Base-by-base conservation (phyloP, 1,139 yeast genomes). In the Blastobotrys proliferans region DNA sequence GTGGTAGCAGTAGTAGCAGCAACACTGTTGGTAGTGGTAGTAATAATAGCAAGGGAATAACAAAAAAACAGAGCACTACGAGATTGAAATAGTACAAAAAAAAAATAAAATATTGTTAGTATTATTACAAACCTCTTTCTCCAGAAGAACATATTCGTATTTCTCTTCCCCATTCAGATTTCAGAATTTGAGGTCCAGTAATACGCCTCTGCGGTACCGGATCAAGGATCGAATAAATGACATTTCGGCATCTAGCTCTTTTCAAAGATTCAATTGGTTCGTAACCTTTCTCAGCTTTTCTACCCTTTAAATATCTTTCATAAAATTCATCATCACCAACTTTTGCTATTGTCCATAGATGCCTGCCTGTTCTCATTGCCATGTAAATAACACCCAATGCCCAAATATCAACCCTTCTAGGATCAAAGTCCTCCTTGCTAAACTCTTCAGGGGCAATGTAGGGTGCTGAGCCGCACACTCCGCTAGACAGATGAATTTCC, bases 331-430 rank as follows among this genome's bases (percentile, higher is more conserved):
- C 97, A 41, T 77, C 82, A 38, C 68, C 70, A 9, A 58, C 48
- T 52, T 78, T 78, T 3, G 97, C 97, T 49, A 81, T 68, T 53
- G 81, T 79, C 97, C 97, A 90, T 46, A 90, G 66, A 58, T 88
- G 95, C 43, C 95, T 73, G 3, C 97, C 97, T 0, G 96, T 84
- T 58, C 96, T 73, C 97, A 90, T 90, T 4, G 96, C 96, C 96
- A 90, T 86, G 64, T 90, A 90, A 36, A 90, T 86, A n/a, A 90
- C 95, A 43, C 97, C 97, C 63, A 94, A 83, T 0, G 97, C 83
- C 97, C 97, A 90, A 38, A 90, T 80, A 63, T 90, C 97, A 8
- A 88, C 94, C 16, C 90, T 77, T 41, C 97, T 68, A 3, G 97
- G 92, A 61, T 90, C 97, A 63, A 87, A 90, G 53, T 79, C 80